Evolutionary conservation across 352 stramenopile genomes (phyloP), one percentile per base, ranked within the genome.

Genomic region (Blastocystis sp.): DNA sequence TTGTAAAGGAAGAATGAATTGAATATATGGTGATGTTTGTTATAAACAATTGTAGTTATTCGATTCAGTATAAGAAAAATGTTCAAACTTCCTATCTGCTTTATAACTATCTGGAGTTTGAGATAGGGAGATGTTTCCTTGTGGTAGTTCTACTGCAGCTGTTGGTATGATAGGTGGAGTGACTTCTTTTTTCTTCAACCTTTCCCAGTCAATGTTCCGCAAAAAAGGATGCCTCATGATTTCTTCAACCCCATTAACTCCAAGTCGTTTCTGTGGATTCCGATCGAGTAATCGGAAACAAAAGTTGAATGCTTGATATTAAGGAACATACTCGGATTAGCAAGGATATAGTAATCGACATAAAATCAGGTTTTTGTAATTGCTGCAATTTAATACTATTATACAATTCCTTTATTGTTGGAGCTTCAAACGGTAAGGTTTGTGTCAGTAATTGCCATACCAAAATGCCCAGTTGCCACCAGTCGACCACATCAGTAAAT

Each of bases 221-320:
- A 97, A 97, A 90, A 96, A 97, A n/a, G 92, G 92, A 90, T 96
- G 93, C 59, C 89, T 90, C 90, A 95, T 96, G 13, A 97, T 93
- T 68, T 96, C 93, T 0, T 92, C 79, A 15, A 93, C 92, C 41
- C 95, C 94, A 55, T 93, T 93, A 29, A 91, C 94, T n/a, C 94
- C 94, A 53, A 96, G 89, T 79, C 94, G 93, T 66, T 95, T 94
- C 80, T 94, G 91, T 6, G 93, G 93, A 64, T 96, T 93, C n/a
- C 93, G 93, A 79, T 96, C 93, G 64, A 96, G 80, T 63, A 96
- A 90, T 61, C 92, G 90, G 55, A 53, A 84, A 84, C 73, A 84
- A n/a, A 66, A n/a, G 41, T 84, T 84, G 26, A 84, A 84, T n/a
- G 73, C 73, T 8, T 64, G 4, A 20, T 26, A 45, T 77, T 34